phyloP scores from a whole-genome alignment of 129 eudicot genomes.

The Artemisia annua region DNA sequence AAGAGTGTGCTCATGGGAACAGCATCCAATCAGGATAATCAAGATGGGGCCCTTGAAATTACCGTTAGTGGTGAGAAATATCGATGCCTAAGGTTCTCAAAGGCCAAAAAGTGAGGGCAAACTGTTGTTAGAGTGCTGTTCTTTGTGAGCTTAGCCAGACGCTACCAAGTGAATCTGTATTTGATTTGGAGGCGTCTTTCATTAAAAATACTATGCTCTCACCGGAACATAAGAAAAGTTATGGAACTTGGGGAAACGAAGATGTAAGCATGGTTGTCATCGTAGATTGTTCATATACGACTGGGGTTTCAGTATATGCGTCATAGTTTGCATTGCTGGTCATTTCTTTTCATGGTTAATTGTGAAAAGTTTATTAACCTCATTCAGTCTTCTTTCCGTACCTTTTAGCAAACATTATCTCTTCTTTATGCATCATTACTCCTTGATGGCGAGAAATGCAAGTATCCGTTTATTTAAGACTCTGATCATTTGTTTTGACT shows the following conservation, averaged over 20 bases:
- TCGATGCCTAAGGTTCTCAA: conserved; percentile 91
- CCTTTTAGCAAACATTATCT: neutral
- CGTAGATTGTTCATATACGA: neutral
- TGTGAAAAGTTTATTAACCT: neutral
- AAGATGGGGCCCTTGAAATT: conserved; percentile 98
- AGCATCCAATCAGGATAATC: conserved; percentile 94
- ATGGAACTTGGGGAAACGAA: neutral
- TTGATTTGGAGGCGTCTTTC: neutral
- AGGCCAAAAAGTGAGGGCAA: conserved; percentile 74
- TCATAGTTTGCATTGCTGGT: neutral
- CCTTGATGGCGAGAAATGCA: too few relatives aligned
- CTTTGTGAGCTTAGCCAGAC: too few relatives aligned
- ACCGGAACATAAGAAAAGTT: neutral
- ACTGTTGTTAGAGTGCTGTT: too few relatives aligned
- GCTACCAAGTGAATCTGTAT: too few relatives aligned
- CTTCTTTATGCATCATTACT: too few relatives aligned
- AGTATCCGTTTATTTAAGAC: too few relatives aligned
- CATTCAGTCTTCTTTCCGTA: neutral
- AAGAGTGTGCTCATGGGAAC: conserved; percentile 98
- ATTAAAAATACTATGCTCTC: neutral
- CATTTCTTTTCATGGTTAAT: conserved; percentile 1
- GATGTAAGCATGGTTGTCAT: neutral
- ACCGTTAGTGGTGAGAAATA: conserved; percentile 96
- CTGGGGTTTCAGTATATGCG: neutral
- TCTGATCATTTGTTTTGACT: too few relatives aligned